These are phyloP conservation scores for Metschnikowia lachancei DNA, from an alignment of 805 yeast genomes.

Conservation along the genomic window DNA sequence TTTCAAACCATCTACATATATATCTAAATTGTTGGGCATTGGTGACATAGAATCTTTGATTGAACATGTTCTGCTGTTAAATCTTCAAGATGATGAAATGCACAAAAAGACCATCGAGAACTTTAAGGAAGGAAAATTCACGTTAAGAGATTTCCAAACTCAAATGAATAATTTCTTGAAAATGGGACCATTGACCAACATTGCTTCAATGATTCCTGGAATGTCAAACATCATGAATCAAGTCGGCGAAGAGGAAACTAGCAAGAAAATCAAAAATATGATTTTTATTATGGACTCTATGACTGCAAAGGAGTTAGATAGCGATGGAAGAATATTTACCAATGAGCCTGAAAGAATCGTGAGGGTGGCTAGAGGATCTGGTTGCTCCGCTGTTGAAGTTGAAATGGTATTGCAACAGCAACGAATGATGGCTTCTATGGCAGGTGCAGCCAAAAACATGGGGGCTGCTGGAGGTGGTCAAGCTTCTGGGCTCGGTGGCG, in stretches of 20 bases:
- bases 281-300: slow-evolving; percentile 91
- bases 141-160: slow-evolving; percentile 85
- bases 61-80: slow-evolving; percentile 88
- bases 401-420: slow-evolving; percentile 90
- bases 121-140: slow-evolving; percentile 91
- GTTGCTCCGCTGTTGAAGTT: slow-evolving; percentile 87
- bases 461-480: slow-evolving; percentile 44
- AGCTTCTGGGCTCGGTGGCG: slow-evolving; percentile 22
- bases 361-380: slow-evolving; percentile 92
- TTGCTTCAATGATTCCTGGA: slow-evolving; percentile 94
- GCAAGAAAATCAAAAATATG: slow-evolving; percentile 81
- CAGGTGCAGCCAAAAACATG: slow-evolving; percentile 60
- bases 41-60: slow-evolving; percentile 92
- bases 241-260: slow-evolving; percentile 89
- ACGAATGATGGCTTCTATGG: slow-evolving; percentile 92
- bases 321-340: slow-evolving; percentile 79
- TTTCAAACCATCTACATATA: slow-evolving; percentile 84
- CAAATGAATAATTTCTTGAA: slow-evolving; percentile 94
- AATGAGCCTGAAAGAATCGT: slow-evolving; percentile 82
- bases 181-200: slow-evolving; percentile 94
- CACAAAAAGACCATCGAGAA: slow-evolving; percentile 90
- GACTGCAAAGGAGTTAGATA: slow-evolving; percentile 87
- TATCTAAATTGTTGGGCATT: slow-evolving; percentile 89
- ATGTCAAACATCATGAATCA: slow-evolving; percentile 79
- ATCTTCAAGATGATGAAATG: slow-evolving; percentile 60